These are phyloP conservation scores for Exutisphaerella laricina DNA, from an alignment of 2,329 filamentous ascomycete species.

Conservation along the genomic window DNA sequence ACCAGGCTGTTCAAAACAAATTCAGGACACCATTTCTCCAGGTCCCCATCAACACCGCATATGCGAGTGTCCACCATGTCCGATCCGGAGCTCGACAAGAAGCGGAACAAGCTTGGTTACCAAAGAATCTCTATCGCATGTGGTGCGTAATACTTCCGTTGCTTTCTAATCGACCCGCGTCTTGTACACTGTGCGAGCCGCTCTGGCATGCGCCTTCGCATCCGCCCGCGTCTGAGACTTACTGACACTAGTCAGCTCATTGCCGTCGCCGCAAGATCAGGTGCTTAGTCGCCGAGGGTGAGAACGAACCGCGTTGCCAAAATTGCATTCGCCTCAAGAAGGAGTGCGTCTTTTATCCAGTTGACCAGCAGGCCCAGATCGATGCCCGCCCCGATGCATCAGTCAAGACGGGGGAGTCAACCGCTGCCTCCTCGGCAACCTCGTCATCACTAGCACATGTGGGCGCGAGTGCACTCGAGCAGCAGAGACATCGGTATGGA, in stretches of 20 bases:
- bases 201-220: slow-evolving; percentile 14
- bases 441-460: slow-evolving; percentile 22
- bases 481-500: slow-evolving; percentile 1
- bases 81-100: slow-evolving; percentile 54
- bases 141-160: slow-evolving; percentile 57
- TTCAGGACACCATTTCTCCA: slow-evolving; percentile 37
- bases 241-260: slow-evolving; percentile 56
- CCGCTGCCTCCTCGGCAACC: slow-evolving; percentile 26
- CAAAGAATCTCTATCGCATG: slow-evolving; percentile 93
- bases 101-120: slow-evolving; percentile 77
- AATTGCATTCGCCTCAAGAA: slow-evolving; percentile 95
- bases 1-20: slow-evolving; percentile 38
- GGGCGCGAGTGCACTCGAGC: slow-evolving; percentile 16
- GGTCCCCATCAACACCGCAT: slow-evolving; percentile 43
- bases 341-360: slow-evolving; percentile 86
- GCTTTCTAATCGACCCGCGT: slow-evolving; percentile 8
- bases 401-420: slow-evolving; percentile 16
- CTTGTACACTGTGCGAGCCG: slow-evolving; percentile 8
- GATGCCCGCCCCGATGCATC: slow-evolving; percentile 26
- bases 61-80: slow-evolving; percentile 43
- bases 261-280: slow-evolving; percentile 91
- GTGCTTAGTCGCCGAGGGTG: slow-evolving; percentile 71
- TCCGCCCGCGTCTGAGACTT: slow-evolving; percentile 13
- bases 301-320: slow-evolving; percentile 70
- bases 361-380: slow-evolving; percentile 50